Percentiles rank a stretch among this genome's conserved stretches.
Conservation (phyloP, 257 asterid genomes). For the Nicotiana tomentosiformis region DNA sequence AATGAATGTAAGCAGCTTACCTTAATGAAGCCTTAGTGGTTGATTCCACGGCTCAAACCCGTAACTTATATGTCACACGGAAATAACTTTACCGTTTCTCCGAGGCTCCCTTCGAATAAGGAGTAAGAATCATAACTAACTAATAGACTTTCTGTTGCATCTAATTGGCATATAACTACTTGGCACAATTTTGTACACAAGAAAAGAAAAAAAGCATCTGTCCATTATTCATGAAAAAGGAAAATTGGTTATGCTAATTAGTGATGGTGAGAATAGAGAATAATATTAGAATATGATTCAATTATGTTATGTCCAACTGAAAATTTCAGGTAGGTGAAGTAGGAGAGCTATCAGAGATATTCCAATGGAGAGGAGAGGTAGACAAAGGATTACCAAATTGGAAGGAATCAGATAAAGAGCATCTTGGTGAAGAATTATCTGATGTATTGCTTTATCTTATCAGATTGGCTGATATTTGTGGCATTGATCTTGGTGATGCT, state of each 20-base stretch:
- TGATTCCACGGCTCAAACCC: no score
- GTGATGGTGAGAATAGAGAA: neutral
- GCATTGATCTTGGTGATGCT: conserved; percentile 50
- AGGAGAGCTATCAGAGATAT: conserved; percentile 55
- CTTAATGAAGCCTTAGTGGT: no score
- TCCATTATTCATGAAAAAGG: neutral
- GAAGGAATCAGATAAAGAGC: conserved; percentile 55
- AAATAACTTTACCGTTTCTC: no score
- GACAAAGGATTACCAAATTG: conserved; percentile 54
- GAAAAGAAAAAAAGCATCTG: neutral
- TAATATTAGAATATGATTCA: neutral
- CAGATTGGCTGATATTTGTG: conserved; percentile 56
- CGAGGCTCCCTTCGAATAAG: no score
- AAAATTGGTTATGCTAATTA: neutral
- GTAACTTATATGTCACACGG: no score
- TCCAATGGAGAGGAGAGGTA: conserved; percentile 65
- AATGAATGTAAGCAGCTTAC: no score
- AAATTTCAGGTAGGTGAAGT: conserved; percentile 48
- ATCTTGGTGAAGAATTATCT: conserved; percentile 58
- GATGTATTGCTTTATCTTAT: conserved; percentile 54
- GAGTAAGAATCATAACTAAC: no score
- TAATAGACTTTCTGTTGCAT: neutral
- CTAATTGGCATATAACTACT: neutral
- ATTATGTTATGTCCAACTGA: neutral
- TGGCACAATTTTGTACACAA: neutral